These are phyloP conservation scores for Picocystis salinarum DNA, from an alignment of 139 green algal genomes.

Conservation along the genomic window DNA sequence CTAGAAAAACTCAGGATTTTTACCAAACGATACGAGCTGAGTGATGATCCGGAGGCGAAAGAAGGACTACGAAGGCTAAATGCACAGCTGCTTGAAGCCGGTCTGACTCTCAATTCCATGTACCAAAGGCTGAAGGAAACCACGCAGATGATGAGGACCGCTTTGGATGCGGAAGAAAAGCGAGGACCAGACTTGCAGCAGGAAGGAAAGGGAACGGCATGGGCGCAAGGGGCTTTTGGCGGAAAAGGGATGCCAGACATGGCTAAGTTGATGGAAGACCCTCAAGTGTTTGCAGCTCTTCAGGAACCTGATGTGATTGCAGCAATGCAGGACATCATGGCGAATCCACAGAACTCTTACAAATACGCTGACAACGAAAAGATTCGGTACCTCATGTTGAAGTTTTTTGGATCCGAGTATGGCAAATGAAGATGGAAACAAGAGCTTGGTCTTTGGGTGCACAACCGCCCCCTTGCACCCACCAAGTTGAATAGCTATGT, in stretches of 20 bases:
- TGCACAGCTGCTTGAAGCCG: neutral
- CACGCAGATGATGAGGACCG: neutral
- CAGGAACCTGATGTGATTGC: neutral
- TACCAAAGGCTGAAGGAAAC: neutral
- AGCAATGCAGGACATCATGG: constrained; percentile 1
- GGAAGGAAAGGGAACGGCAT: neutral
- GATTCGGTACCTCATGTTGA: no score
- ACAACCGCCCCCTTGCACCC: no score
- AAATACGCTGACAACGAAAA: neutral
- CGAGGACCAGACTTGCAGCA: neutral
- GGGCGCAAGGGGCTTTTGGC: neutral
- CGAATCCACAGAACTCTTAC: neutral
- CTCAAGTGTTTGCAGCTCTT: neutral
- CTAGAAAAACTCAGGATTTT: constrained; percentile 1
- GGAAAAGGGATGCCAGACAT: neutral
- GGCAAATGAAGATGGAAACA: no score
- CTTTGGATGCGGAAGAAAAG: neutral
- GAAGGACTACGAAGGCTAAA: neutral
- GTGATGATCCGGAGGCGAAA: neutral
- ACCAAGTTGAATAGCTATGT: no score
- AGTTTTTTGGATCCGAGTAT: no score
- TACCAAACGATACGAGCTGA: constrained; percentile 1
- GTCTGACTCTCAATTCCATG: neutral
- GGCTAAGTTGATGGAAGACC: constrained; percentile 3
- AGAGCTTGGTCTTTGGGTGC: no score